Evolutionary conservation across 768 basidiomycete species (phyloP), one percentile per base, ranked within the genome.

Genomic region (Neoboletus magnificus): DNA sequence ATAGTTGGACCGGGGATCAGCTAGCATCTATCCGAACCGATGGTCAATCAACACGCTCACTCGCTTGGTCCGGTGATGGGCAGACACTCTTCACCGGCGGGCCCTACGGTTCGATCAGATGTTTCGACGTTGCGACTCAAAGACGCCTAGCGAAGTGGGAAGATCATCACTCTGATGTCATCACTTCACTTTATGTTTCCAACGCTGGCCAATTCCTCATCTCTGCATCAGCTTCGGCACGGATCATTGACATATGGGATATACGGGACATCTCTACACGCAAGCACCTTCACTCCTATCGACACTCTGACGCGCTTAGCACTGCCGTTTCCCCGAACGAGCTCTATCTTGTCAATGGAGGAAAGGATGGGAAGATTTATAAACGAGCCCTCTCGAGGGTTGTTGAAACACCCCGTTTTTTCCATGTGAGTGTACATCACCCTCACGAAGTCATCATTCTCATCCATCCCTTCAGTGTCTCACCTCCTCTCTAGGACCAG

Each of bases 41-140:
- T 10, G 16, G n/a, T 20, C 20, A 45, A 9, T 4, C 37, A 5
- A 52, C 59, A 4, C 36, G 39, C 25, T 64, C 63, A 4, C 55
- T 65, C 7, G 55, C 56, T 29, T 65, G 63, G 63, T 58, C 63
- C 23, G 7, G 1, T n/a, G 57, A 65, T 20, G 48, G 59, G 36
- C 18, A 8, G 18, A 7, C 16, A 25, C 22, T 42, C 12, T 42
- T 42, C 41, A 12, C 22, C 25, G 41, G 41, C 5, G 41, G 41
- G 20, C 41, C 41, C 0, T 8, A 25, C 22, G 41, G 41, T 42
- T 42, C 22, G 13, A 23, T 42, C 41, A 13, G 41, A 42, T 25
- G 41, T 42, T 23, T 23, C 15, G 41, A 42, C 41, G 22, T 25
- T 13, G 41, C 22, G 13, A 23, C 41, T 25, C 41, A 16, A 23